phyloP scores from a whole-genome alignment of 805 yeast species.

The Sungouiella blattae region DNA sequence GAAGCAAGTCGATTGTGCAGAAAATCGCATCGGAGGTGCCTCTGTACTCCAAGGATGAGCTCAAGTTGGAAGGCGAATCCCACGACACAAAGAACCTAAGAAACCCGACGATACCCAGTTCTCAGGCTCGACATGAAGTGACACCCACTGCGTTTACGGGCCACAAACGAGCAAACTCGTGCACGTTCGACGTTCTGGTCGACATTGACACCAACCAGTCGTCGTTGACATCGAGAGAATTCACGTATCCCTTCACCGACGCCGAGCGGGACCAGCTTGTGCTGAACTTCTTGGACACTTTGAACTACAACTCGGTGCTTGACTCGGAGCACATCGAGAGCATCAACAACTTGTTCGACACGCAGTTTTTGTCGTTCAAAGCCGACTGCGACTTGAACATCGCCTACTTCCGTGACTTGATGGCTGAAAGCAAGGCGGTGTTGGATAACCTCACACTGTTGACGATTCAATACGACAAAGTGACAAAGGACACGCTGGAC shows the following conservation, averaged over 20 bases:
- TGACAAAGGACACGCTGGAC: slow-evolving; percentile 57
- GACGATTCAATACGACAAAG: slow-evolving; percentile 50
- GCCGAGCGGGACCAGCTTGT: slow-evolving; percentile 34
- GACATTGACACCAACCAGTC: background rate
- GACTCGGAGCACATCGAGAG: slow-evolving; percentile 37
- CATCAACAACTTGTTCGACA: slow-evolving; percentile 36
- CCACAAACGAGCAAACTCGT: background rate
- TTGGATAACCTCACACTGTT: slow-evolving; percentile 46
- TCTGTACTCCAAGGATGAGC: slow-evolving; percentile 25
- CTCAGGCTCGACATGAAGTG: background rate
- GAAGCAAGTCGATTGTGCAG: slow-evolving; percentile 63
- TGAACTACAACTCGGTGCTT: slow-evolving; percentile 41
- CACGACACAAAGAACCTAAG: slow-evolving; percentile 13
- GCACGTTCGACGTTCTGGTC: background rate
- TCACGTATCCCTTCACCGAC: slow-evolving; percentile 34
- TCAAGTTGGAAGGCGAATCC: slow-evolving; percentile 16
- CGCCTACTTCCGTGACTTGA: slow-evolving; percentile 28
- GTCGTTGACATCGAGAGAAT: background rate
- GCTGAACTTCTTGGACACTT: slow-evolving; percentile 33
- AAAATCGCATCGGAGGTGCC: slow-evolving; percentile 56
- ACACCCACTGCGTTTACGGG: slow-evolving; percentile 1
- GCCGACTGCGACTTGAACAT: slow-evolving; percentile 22
- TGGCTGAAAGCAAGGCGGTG: slow-evolving; percentile 44
- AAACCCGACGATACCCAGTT: slow-evolving; percentile 11
- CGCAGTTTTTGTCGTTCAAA: slow-evolving; percentile 31